A percentile compares a stretch with the other conserved stretches of the same genome.
phyloP scores from a whole-genome alignment of 192 early-diverging fungal genomes.

The Geranomyces michiganensis region DNA sequence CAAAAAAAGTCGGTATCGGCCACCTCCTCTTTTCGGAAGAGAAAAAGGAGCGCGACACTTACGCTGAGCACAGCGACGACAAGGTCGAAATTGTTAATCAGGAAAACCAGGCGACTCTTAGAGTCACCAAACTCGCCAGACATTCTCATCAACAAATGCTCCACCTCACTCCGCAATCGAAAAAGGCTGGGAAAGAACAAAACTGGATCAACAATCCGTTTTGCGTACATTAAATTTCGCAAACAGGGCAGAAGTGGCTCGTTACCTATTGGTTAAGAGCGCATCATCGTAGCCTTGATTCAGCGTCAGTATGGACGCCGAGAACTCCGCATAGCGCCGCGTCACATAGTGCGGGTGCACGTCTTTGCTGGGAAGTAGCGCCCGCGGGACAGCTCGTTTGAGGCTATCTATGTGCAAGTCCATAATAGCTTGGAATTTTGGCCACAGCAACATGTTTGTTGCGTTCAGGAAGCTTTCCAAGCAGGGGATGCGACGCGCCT shows the following conservation, averaged over 20 bases:
- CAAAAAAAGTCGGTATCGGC: background rate
- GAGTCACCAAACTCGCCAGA: conserved; percentile 71
- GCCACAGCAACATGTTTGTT: conserved; percentile 94
- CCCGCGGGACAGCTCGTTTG: conserved; percentile 69
- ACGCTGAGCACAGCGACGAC: conserved; percentile 80
- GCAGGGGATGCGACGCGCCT: conserved; percentile 74
- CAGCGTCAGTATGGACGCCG: conserved; percentile 83
- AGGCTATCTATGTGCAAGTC: conserved; percentile 91
- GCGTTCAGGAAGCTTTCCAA: conserved; percentile 88
- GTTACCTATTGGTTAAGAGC: conserved; percentile 72
- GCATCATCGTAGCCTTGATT: conserved; percentile 89
- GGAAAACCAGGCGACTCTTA: conserved; percentile 73
- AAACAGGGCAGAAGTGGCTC: conserved; percentile 1
- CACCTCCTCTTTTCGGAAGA: background rate
- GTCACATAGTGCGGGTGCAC: conserved; percentile 83
- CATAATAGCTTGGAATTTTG: conserved; percentile 74
- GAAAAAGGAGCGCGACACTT: conserved; percentile 6
- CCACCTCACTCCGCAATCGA: conserved; percentile 76
- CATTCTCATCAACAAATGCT: conserved; percentile 73
- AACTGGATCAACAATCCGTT: background rate
- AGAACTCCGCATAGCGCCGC: conserved; percentile 91
- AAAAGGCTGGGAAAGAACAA: conserved; percentile 53
- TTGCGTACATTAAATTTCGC: background rate
- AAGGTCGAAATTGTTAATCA: conserved; percentile 96
- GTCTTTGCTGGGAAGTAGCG: conserved; percentile 66